Percentiles rank a stretch among this genome's conserved stretches.
These are phyloP conservation scores for Ceratocystis eucalypticola DNA, from an alignment of 2,329 filamentous ascomycete genomes.

Conservation along the genomic window DNA sequence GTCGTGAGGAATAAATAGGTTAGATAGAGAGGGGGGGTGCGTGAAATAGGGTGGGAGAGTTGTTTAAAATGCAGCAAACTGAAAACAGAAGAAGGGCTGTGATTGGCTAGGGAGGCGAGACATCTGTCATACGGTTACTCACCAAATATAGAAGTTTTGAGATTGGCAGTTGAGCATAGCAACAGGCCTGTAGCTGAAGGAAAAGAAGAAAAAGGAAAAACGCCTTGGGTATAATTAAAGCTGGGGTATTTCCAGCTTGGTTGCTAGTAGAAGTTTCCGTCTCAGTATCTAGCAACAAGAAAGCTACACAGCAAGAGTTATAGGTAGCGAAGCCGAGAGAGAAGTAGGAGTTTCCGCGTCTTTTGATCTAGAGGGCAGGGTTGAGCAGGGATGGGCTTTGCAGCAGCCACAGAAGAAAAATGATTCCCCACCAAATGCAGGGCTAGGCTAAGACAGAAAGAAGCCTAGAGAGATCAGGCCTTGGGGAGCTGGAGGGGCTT, in stretches of 20 bases:
- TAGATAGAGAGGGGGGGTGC: neutral
- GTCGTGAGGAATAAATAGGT: neutral
- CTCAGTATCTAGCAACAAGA: too few species aligned
- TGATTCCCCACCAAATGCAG: neutral
- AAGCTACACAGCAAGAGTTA: too few species aligned
- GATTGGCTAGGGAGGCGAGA: neutral
- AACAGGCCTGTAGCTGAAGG: neutral
- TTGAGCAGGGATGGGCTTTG: too few species aligned
- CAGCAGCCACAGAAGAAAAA: too few species aligned
- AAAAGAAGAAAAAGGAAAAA: neutral
- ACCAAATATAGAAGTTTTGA: slow-evolving; percentile 9
- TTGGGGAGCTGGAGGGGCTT: neutral
- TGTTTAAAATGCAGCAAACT: neutral
- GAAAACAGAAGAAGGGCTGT: slow-evolving; percentile 5
- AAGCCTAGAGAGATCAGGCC: neutral
- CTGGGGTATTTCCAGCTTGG: too few species aligned
- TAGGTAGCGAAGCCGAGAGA: too few species aligned
- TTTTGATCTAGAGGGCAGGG: too few species aligned
- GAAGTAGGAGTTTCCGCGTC: too few species aligned
- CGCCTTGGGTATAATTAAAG: neutral
- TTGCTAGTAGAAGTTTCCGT: too few species aligned
- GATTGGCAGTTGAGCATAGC: neutral
- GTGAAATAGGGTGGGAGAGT: neutral
- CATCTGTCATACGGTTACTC: slow-evolving; percentile 8
- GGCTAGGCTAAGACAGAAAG: neutral